Evolutionary conservation across 169 alveolate genomes (phyloP).

Genomic region (Plasmodium adleri): DNA sequence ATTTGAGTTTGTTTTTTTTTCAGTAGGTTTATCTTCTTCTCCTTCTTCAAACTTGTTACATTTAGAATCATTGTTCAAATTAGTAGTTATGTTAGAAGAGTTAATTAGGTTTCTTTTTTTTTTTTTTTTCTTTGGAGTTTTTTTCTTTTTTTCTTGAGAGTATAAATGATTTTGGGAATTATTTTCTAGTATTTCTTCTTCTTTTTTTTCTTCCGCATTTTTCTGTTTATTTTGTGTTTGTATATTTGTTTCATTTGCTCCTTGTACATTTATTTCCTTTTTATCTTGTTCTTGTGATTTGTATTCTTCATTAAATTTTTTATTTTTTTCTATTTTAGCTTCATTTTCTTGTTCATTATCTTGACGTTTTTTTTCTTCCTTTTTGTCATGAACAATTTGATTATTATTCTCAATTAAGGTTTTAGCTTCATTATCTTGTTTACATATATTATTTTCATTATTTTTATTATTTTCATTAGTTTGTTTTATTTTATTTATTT

Average conservation of each 20-base stretch:
- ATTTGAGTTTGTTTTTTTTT: too few species aligned
- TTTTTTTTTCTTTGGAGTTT: not conserved
- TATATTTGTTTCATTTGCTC: not conserved
- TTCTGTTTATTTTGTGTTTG: not conserved
- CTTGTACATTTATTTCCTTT: not conserved
- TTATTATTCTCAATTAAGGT: too few species aligned
- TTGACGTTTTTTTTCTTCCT: not conserved
- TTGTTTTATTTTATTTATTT: not conserved
- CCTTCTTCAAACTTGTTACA: not conserved
- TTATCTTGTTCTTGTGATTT: not conserved
- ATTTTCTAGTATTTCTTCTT: not conserved
- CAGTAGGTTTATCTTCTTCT: not conserved
- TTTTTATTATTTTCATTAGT: not conserved
- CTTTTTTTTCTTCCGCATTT: not conserved
- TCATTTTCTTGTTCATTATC: not conserved
- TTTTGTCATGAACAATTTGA: not conserved
- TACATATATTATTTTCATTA: not conserved
- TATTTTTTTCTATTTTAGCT: not conserved
- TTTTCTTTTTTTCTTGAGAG: not conserved
- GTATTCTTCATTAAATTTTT: not conserved
- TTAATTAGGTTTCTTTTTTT: not conserved
- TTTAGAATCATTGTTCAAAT: not conserved
- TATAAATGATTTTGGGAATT: not conserved
- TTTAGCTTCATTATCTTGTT: too few species aligned
- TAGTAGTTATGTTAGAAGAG: not conserved